Evolutionary conservation across 2,329 filamentous ascomycete species (phyloP), one percentile per base, ranked within the genome.

Genomic region (Fusarium sp.): DNA sequence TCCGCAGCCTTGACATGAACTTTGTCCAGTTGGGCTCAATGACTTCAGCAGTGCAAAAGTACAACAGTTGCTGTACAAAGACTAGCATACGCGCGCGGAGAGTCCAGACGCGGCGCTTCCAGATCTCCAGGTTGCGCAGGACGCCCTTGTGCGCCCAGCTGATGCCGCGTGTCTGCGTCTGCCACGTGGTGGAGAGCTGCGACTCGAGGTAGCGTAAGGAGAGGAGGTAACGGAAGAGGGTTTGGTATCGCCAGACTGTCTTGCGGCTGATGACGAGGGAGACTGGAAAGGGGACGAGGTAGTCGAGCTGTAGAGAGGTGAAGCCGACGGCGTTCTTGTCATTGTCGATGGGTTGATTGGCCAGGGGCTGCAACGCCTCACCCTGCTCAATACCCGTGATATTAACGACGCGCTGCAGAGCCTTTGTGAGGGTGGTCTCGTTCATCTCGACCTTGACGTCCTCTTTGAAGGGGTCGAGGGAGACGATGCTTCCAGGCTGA

Each of bases 391-490:
- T 92, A 46, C 96, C 96, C 4, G 93, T 96, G 70, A 98, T 97
- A 76, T 94, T 97, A 69, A 99, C 95, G 57, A 99, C 95, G 58
- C 95, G 91, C 86, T 97, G 97, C 64, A 99, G 84, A 82, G 93
- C 96, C 76, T 96, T 96, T 11, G 93, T 96, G 49, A 99, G 87
- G 6, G 93, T 93, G 38, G 95, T 90, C 73, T 97, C 93, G 78
- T 97, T 97, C 91, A 98, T 97, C 75, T 94, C 91, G 20, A 99
- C 93, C 79, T 96, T 97, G 79, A 99, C 93, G 77, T 99, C 95
- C 81, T 99, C 96, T 77, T 98, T 99, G 85, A 97, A 99, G 0
- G 95, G 93, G 77, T 99, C 96, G 62, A 97, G 87, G 0, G 94
- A 93, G 13, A 97, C 95, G 51, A 97, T 91, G 74, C 92, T 97